A percentile compares a stretch with the other conserved stretches of the same genome.
Conservation (phyloP, 208 protist genomes). For the Wallacemonas sp. region DNA sequence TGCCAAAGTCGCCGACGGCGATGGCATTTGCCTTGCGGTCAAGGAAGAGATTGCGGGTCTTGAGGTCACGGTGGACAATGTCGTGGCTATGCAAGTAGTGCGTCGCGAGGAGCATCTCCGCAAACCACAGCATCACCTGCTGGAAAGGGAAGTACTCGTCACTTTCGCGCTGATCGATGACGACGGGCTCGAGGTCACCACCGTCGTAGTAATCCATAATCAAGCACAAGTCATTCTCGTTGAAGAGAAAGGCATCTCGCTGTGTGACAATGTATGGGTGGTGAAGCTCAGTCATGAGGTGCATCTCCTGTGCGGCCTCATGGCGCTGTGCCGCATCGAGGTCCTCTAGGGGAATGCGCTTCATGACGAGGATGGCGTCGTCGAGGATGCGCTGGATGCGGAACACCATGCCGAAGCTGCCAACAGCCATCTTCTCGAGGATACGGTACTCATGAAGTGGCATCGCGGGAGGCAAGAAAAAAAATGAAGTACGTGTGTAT, state of each 20-base stretch:
- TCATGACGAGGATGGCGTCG: slow-evolving; percentile 70
- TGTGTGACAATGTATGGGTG: slow-evolving; percentile 83
- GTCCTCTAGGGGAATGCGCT: slow-evolving; percentile 73
- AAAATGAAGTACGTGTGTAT: neutral
- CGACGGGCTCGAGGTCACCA: slow-evolving; percentile 75
- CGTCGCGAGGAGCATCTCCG: slow-evolving; percentile 72
- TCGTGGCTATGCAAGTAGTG: slow-evolving; percentile 79
- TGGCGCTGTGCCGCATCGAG: slow-evolving; percentile 51
- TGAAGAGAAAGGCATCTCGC: slow-evolving; percentile 81
- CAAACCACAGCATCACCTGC: slow-evolving; percentile 81
- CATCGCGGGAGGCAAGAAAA: neutral
- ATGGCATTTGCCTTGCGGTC: slow-evolving; percentile 42
- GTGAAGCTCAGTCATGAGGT: slow-evolving; percentile 72
- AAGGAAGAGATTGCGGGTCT: slow-evolving; percentile 90
- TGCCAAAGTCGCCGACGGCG: slow-evolving; percentile 88
- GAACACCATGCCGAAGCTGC: slow-evolving; percentile 85
- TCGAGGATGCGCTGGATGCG: slow-evolving; percentile 57
- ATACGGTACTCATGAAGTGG: slow-evolving; percentile 65
- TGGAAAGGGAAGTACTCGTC: slow-evolving; percentile 66
- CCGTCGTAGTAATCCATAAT: slow-evolving; percentile 92
- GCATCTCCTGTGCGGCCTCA: slow-evolving; percentile 72
- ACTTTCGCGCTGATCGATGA: slow-evolving; percentile 56
- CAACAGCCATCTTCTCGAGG: slow-evolving; percentile 77
- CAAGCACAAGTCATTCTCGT: slow-evolving; percentile 79
- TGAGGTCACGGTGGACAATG: slow-evolving; percentile 89